phyloP scores from a whole-genome alignment of 2,329 filamentous ascomycete species.

The Aaosphaeria pasadenensis region DNA sequence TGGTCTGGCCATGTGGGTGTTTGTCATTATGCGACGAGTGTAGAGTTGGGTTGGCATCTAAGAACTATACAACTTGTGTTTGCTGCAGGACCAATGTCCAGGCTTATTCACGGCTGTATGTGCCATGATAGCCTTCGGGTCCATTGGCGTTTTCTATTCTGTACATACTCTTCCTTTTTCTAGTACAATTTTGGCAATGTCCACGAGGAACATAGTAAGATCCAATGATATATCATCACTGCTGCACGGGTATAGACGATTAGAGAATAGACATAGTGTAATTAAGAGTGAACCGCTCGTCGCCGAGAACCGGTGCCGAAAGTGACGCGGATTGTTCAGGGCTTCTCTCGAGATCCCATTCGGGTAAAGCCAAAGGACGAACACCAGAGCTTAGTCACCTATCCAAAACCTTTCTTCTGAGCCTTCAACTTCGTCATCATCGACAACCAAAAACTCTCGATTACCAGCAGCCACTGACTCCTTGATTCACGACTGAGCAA shows the following conservation, averaged over 20 bases:
- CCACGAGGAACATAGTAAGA: no score
- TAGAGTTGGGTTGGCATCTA: constrained; percentile 87
- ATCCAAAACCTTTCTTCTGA: not conserved
- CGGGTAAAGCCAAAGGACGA: not conserved
- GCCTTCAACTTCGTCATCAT: not conserved
- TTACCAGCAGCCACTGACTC: constrained; percentile 16
- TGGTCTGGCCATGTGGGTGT: constrained; percentile 96
- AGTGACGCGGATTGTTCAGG: no score
- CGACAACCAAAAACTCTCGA: constrained; percentile 2
- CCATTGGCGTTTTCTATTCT: not conserved
- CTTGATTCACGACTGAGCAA: constrained; percentile 32
- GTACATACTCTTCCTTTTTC: not conserved
- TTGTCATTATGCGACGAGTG: constrained; percentile 94
- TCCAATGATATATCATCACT: no score
- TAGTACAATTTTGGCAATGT: no score
- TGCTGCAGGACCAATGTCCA: constrained; percentile 86
- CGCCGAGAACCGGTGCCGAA: no score
- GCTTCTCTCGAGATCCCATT: not conserved
- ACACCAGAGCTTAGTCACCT: not conserved
- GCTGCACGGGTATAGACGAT: no score
- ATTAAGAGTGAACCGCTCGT: no score
- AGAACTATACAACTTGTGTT: constrained; percentile 95
- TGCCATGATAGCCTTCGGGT: constrained; percentile 56
- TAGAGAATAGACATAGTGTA: no score
- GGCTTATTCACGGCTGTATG: constrained; percentile 88